Conservation (phyloP, 257 asterid genomes). For the Haberlea rhodopensis region DNA sequence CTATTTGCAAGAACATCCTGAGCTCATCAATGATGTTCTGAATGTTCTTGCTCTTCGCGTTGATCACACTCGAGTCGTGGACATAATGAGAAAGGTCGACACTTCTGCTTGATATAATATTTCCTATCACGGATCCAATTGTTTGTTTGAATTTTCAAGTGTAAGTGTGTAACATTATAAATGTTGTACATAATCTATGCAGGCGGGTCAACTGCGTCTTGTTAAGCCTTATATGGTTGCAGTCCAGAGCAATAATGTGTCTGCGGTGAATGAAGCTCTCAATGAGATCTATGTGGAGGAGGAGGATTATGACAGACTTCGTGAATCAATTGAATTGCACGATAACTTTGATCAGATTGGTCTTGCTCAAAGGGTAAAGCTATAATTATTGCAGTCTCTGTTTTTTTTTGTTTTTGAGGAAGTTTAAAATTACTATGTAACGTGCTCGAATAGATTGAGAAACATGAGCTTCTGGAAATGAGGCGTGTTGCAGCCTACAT, state of each 20-base stretch:
- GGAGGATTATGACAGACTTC: constrained; percentile 94
- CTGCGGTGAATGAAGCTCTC: constrained; percentile 97
- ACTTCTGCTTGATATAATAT: constrained; percentile 18
- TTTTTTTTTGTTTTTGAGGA: constrained; percentile 17
- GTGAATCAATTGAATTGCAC: constrained; percentile 90
- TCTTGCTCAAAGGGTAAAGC: constrained; percentile 91
- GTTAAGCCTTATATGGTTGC: constrained; percentile 99
- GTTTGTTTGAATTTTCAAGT: constrained; percentile 12
- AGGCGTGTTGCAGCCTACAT: constrained; percentile 99
- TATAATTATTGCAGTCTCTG: constrained; percentile 18
- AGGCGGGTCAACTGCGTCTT: constrained; percentile 95
- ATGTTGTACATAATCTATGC: constrained; percentile 25
- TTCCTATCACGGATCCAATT: not conserved
- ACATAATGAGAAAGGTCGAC: constrained; percentile 91
- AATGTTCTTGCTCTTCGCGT: constrained; percentile 97
- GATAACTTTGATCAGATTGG: constrained; percentile 98
- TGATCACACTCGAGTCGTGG: constrained; percentile 97
- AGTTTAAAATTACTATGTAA: constrained; percentile 12
- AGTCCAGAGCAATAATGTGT: constrained; percentile 95
- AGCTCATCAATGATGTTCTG: constrained; percentile 87
- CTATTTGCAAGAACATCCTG: constrained; percentile 98
- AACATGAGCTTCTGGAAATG: constrained; percentile 99
- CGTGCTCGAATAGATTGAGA: constrained; percentile 71
- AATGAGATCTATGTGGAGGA: constrained; percentile 96
- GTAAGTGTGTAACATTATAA: constrained; percentile 11